phyloP scores from a whole-genome alignment of 805 yeast genomes.

The Candida verbasci region DNA sequence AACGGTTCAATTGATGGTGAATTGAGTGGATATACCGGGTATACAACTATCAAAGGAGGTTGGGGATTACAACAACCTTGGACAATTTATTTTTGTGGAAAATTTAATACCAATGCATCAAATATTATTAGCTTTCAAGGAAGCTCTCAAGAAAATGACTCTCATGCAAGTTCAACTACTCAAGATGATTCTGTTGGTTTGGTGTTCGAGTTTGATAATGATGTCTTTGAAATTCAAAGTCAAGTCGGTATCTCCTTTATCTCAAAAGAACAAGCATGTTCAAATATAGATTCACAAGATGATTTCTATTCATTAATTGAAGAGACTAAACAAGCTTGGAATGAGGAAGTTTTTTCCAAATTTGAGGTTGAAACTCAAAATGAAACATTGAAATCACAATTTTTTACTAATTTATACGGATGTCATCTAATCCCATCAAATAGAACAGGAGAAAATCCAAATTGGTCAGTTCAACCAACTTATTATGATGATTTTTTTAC shows the following conservation, averaged over 20 bases:
- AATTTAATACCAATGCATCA: slow-evolving; percentile 17
- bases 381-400: slow-evolving; percentile 9
- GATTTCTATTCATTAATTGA: slow-evolving; percentile 13
- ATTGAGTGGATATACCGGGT: slow-evolving; percentile 18
- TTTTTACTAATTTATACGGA: slow-evolving; percentile 26
- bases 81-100: slow-evolving; percentile 26
- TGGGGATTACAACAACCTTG: slow-evolving; percentile 26
- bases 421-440: slow-evolving; percentile 26
- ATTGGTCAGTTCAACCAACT: slow-evolving; percentile 15
- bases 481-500: slow-evolving; percentile 36
- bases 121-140: slow-evolving; percentile 12
- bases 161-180: slow-evolving; percentile 4
- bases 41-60: slow-evolving; percentile 23
- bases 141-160: neutral
- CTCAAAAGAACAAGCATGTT: slow-evolving; percentile 23
- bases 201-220: slow-evolving; percentile 17
- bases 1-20: slow-evolving; percentile 17
- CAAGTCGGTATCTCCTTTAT: slow-evolving; percentile 27
- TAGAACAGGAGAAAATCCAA: slow-evolving; percentile 27
- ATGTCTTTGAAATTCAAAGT: slow-evolving; percentile 7
- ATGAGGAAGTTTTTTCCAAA: slow-evolving; percentile 20
- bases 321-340: slow-evolving; percentile 16
- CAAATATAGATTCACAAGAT: slow-evolving; percentile 16
- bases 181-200: slow-evolving; percentile 19
- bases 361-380: slow-evolving; percentile 13